Percentiles rank a stretch among this genome's conserved stretches.
Conservation (phyloP, 768 basidiomycete genomes). For the Infundibulicybe gibba region DNA sequence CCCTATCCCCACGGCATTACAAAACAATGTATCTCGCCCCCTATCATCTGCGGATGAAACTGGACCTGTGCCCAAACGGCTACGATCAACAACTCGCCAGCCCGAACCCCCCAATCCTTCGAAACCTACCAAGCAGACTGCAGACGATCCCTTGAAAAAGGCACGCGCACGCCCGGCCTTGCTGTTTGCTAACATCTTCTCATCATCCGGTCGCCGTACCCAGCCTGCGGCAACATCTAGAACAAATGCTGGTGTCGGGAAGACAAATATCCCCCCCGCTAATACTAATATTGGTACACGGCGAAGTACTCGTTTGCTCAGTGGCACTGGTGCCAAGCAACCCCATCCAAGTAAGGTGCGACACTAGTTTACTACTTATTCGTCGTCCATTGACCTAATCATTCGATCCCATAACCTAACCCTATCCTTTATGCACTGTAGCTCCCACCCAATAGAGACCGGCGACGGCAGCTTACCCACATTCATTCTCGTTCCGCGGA, state of each 20-base stretch:
- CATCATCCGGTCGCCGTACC: slow-evolving; percentile 78
- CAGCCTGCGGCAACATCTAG: slow-evolving; percentile 69
- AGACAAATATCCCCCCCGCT: slow-evolving; percentile 43
- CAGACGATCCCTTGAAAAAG: slow-evolving; percentile 81
- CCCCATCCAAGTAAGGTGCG: slow-evolving; percentile 52
- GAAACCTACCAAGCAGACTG: slow-evolving; percentile 57
- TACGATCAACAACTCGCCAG: slow-evolving; percentile 61
- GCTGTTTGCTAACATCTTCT: slow-evolving; percentile 85
- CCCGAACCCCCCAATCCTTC: slow-evolving; percentile 46
- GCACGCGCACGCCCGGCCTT: slow-evolving; percentile 88
- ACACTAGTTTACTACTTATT: slow-evolving; percentile 1
- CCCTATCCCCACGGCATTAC: slow-evolving; percentile 33
- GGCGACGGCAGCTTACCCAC: slow-evolving; percentile 52
- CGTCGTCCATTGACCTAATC: not conserved
- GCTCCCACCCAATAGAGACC: slow-evolving; percentile 46
- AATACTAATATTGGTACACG: slow-evolving; percentile 49
- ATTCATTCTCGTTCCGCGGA: slow-evolving; percentile 61
- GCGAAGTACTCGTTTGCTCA: slow-evolving; percentile 71
- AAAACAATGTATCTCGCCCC: slow-evolving; percentile 56
- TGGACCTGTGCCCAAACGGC: slow-evolving; percentile 73
- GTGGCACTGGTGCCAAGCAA: slow-evolving; percentile 50
- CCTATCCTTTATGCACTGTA: slow-evolving; percentile 7
- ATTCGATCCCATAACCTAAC: not conserved
- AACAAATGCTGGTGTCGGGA: slow-evolving; percentile 45
- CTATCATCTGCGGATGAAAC: slow-evolving; percentile 82